A percentile compares a stretch with the other conserved stretches of the same genome.
Conservation (phyloP, 805 yeast genomes). For the Candida namnaoensis region DNA sequence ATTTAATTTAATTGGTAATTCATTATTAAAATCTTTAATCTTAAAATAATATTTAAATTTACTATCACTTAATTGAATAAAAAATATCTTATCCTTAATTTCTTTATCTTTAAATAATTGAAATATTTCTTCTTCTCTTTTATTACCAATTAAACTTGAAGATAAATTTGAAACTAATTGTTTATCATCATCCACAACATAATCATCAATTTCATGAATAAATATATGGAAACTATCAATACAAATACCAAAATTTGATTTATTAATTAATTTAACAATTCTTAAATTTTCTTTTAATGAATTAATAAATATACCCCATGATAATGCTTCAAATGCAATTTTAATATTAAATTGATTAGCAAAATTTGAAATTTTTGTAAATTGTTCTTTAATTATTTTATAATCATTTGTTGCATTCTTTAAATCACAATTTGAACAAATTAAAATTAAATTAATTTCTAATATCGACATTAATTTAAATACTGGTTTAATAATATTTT, state of each 20-base stretch:
- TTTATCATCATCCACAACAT: constrained; percentile 1
- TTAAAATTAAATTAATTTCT: constrained; percentile 1
- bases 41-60: neutral
- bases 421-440: constrained; percentile 1
- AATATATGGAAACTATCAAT: constrained; percentile 21
- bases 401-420: neutral
- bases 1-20: constrained; percentile 1
- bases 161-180: no score
- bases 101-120: no score
- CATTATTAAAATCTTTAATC: no score
- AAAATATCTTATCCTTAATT: constrained; percentile 13
- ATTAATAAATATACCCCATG: constrained; percentile 18
- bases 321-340: constrained; percentile 20
- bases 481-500: neutral
- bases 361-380: constrained; percentile 1
- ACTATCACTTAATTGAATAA: constrained; percentile 19
- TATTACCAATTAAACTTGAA: no score
- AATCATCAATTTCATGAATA: constrained; percentile 4
- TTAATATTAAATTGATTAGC: constrained; percentile 6
- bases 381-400: neutral
- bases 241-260: constrained; percentile 19
- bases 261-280: constrained; percentile 13
- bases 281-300: constrained; percentile 11
- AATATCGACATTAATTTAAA: constrained; percentile 1
- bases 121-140: no score